Evolutionary conservation across 2,329 filamentous ascomycete genomes (phyloP).

Genomic region (Cryoendolithus antarcticus): DNA sequence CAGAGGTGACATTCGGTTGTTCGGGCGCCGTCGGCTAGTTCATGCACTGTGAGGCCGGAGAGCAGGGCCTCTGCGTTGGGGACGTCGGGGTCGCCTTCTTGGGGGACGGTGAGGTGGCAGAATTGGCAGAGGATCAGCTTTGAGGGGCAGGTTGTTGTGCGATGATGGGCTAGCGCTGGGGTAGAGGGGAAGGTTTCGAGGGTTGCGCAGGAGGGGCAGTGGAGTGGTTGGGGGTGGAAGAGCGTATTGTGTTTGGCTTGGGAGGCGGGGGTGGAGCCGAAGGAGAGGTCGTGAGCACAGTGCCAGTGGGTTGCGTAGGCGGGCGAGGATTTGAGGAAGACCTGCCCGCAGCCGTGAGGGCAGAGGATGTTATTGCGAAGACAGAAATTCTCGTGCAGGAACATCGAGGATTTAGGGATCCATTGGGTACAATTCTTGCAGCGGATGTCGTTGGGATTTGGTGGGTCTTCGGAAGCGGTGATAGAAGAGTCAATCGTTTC

Average conservation of each 20-base stretch:
- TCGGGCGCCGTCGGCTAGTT: slow-evolving; percentile 75
- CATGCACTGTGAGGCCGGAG: slow-evolving; percentile 80
- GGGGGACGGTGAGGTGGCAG: slow-evolving; percentile 86
- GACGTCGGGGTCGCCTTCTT: slow-evolving; percentile 69
- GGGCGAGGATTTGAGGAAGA: slow-evolving; percentile 73
- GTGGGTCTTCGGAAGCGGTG: slow-evolving; percentile 15
- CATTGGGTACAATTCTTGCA: slow-evolving; percentile 82
- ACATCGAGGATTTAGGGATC: slow-evolving; percentile 67
- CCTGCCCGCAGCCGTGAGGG: slow-evolving; percentile 55
- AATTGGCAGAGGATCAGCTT: slow-evolving; percentile 92
- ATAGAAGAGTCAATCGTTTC: not conserved
- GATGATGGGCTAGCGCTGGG: slow-evolving; percentile 67
- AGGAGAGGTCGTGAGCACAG: slow-evolving; percentile 59
- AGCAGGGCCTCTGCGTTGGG: slow-evolving; percentile 71
- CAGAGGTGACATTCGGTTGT: slow-evolving; percentile 96
- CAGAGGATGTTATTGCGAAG: slow-evolving; percentile 78
- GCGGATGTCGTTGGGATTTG: slow-evolving; percentile 54
- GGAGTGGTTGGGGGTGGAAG: slow-evolving; percentile 48
- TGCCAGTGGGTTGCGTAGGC: slow-evolving; percentile 84
- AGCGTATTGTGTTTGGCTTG: slow-evolving; percentile 60
- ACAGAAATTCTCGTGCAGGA: slow-evolving; percentile 90
- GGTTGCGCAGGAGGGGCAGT: slow-evolving; percentile 53
- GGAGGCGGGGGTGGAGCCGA: slow-evolving; percentile 52
- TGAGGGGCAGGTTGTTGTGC: slow-evolving; percentile 68
- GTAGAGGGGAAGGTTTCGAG: slow-evolving; percentile 56